Percentiles rank a stretch among this genome's conserved stretches.
phyloP scores from a whole-genome alignment of 805 yeast genomes.

The Kockiozyma suomiensis region DNA sequence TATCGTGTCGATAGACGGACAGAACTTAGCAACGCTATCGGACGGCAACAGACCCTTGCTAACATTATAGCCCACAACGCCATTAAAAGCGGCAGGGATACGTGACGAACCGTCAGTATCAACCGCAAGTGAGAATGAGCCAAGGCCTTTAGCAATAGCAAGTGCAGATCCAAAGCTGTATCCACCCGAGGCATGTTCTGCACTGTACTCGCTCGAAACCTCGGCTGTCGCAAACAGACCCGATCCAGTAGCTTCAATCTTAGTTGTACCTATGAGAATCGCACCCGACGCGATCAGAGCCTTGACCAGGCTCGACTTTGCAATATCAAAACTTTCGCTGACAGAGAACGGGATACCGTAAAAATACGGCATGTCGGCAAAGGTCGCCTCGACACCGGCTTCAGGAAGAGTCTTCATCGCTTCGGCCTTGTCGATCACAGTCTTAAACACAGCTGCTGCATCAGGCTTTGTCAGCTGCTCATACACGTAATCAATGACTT shows the following conservation, averaged over 20 bases:
- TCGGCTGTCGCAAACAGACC: slow-evolving; percentile 10
- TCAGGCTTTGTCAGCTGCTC: slow-evolving; percentile 13
- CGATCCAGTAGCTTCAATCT: slow-evolving; percentile 19
- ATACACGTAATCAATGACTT: slow-evolving; percentile 16
- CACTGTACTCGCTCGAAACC: slow-evolving; percentile 17
- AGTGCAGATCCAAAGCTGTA: slow-evolving; percentile 30
- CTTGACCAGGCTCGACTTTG: slow-evolving; percentile 20
- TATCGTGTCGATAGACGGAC: slow-evolving; percentile 29
- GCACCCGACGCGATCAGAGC: slow-evolving; percentile 23
- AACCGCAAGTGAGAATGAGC: slow-evolving; percentile 23
- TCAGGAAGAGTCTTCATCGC: slow-evolving; percentile 25
- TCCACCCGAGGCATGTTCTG: slow-evolving; percentile 27
- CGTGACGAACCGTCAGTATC: slow-evolving; percentile 33
- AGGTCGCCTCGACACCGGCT: slow-evolving; percentile 14
- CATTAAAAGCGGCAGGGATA: slow-evolving; percentile 26
- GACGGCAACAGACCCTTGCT: slow-evolving; percentile 29
- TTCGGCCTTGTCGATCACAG: slow-evolving; percentile 17
- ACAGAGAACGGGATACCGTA: slow-evolving; percentile 32
- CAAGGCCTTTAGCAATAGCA: slow-evolving; percentile 24
- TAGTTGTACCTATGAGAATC: slow-evolving; percentile 25
- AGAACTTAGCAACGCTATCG: slow-evolving; percentile 12
- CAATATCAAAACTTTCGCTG: slow-evolving; percentile 21
- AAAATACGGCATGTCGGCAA: slow-evolving; percentile 30
- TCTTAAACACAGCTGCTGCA: slow-evolving; percentile 6
- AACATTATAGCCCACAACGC: slow-evolving; percentile 28